phyloP scores from a whole-genome alignment of 2,329 filamentous ascomycete genomes.

The Diaporthe citrichinensis region DNA sequence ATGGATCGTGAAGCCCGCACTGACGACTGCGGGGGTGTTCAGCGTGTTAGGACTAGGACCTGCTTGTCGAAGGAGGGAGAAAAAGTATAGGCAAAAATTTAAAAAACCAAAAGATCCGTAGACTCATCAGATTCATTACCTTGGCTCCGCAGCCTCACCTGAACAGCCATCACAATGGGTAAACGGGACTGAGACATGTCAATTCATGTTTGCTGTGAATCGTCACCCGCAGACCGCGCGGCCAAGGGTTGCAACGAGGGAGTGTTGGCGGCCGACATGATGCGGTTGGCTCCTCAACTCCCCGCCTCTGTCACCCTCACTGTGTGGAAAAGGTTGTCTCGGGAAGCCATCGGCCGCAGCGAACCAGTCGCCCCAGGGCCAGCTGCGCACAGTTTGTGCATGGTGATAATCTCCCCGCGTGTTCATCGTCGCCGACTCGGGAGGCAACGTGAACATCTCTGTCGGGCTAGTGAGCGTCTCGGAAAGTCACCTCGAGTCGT shows the following conservation, averaged over 20 bases:
- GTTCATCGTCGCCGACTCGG: neutral
- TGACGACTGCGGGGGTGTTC: neutral
- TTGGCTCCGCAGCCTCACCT: conserved; percentile 24
- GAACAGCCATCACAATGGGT: neutral
- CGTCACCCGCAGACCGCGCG: neutral
- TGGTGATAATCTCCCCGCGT: neutral
- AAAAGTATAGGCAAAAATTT: neutral
- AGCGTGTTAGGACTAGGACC: neutral
- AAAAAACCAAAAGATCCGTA: neutral
- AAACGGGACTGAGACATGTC: conserved; percentile 10
- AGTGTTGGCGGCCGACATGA: neutral
- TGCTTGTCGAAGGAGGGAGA: neutral
- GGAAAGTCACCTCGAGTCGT: conserved; percentile 36
- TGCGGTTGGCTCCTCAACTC: neutral
- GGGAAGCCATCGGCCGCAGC: conserved; percentile 18
- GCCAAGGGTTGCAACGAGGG: neutral
- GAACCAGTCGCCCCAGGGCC: neutral
- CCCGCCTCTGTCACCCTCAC: neutral
- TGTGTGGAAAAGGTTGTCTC: conserved; percentile 10
- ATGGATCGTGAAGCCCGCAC: neutral
- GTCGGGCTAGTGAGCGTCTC: conserved; percentile 11
- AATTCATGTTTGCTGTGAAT: conserved; percentile 18
- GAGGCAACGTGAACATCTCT: conserved; percentile 1
- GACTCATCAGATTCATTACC: neutral
- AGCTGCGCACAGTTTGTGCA: neutral